These are phyloP conservation scores for Arthrobotrys entomopaga DNA, from an alignment of 2,329 filamentous ascomycete species.

Conservation along the genomic window DNA sequence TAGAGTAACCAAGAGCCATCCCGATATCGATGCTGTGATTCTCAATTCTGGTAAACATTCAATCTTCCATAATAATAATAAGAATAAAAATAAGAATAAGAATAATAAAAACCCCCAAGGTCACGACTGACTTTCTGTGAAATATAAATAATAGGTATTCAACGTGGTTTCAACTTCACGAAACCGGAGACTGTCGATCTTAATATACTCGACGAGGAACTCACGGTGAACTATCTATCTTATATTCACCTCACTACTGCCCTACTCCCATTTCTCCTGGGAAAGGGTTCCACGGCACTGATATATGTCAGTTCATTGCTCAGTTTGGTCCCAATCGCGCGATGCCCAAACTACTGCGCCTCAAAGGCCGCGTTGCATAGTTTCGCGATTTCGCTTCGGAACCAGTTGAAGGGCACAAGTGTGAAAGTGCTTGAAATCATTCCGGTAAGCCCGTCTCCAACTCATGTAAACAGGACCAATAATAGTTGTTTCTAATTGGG, in stretches of 20 bases:
- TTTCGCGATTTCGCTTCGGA: conserved; percentile 64
- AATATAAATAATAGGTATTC: conserved; percentile 62
- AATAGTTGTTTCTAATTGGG: not conserved
- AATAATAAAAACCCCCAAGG: too few relatives aligned
- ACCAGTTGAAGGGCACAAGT: conserved; percentile 62
- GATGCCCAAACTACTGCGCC: conserved; percentile 67
- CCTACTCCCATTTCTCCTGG: conserved; percentile 65
- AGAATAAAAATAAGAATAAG: too few relatives aligned
- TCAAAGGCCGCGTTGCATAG: conserved; percentile 68
- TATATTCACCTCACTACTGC: conserved; percentile 64
- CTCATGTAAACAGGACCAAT: not conserved
- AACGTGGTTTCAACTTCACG: conserved; percentile 66
- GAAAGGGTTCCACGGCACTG: conserved; percentile 59
- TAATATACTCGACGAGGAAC: conserved; percentile 62
- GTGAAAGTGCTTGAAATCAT: conserved; percentile 66
- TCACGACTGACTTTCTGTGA: too few relatives aligned
- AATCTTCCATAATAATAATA: not conserved
- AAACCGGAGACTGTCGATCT: conserved; percentile 64
- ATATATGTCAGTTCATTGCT: conserved; percentile 64
- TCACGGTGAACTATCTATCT: conserved; percentile 66
- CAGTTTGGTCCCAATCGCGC: conserved; percentile 65
- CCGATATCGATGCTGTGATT: conserved; percentile 68
- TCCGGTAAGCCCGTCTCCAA: conserved; percentile 59
- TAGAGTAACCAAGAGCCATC: conserved; percentile 62
- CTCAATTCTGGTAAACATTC: conserved; percentile 66